Conservation (phyloP, 805 yeast species). For the Kodamaea restingae region DNA sequence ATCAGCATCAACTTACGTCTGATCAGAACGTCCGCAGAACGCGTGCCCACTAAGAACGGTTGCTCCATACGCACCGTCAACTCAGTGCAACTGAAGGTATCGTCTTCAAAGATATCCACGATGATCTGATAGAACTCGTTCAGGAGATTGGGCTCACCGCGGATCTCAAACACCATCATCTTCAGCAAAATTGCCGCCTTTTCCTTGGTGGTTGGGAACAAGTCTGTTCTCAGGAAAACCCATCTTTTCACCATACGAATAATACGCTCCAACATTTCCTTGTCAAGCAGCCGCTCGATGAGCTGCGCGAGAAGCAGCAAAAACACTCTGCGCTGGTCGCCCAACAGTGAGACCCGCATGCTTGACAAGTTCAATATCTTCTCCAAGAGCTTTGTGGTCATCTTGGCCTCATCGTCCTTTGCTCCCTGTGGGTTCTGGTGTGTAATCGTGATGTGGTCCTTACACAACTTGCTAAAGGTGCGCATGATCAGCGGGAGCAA, state of each 20-base stretch:
- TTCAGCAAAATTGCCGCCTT: slow-evolving; percentile 91
- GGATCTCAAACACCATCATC: slow-evolving; percentile 86
- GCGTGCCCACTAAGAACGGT: slow-evolving; percentile 91
- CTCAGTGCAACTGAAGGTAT: slow-evolving; percentile 74
- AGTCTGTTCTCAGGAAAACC: slow-evolving; percentile 80
- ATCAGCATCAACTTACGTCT: slow-evolving; percentile 77
- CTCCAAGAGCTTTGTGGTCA: slow-evolving; percentile 72
- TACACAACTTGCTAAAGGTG: slow-evolving; percentile 83
- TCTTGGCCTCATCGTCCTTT: slow-evolving; percentile 58
- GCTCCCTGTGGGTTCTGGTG: slow-evolving; percentile 43
- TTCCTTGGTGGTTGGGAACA: slow-evolving; percentile 92
- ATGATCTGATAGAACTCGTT: slow-evolving; percentile 81
- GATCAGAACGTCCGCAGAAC: slow-evolving; percentile 69
- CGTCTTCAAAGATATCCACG: slow-evolving; percentile 81
- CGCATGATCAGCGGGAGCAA: slow-evolving; percentile 75
- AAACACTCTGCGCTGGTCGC: slow-evolving; percentile 90
- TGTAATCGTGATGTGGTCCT: slow-evolving; percentile 73
- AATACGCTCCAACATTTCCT: slow-evolving; percentile 66
- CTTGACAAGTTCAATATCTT: slow-evolving; percentile 75
- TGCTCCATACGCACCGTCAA: slow-evolving; percentile 93
- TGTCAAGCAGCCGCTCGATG: slow-evolving; percentile 83
- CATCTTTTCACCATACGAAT: slow-evolving; percentile 77
- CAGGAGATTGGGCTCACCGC: slow-evolving; percentile 78
- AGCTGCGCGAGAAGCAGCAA: slow-evolving; percentile 81
- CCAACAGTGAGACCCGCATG: slow-evolving; percentile 76